Evolutionary conservation across 2,329 filamentous ascomycete genomes (phyloP).

Genomic region (Biscogniauxia marginata): DNA sequence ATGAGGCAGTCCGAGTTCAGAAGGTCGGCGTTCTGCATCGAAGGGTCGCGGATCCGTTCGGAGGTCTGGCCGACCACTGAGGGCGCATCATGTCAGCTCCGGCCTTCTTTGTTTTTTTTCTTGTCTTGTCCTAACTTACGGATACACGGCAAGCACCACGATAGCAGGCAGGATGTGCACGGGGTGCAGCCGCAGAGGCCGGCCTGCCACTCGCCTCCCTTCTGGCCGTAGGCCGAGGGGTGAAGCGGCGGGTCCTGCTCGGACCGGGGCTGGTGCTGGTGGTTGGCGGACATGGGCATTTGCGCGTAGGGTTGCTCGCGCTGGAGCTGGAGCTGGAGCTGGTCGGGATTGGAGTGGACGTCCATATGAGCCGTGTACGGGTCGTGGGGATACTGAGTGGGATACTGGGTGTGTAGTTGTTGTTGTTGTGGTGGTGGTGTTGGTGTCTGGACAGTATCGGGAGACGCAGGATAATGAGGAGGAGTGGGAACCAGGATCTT

Average conservation of each 20-base stretch:
- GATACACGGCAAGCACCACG: slow-evolving; percentile 32
- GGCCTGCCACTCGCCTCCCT: slow-evolving; percentile 30
- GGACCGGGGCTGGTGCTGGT: slow-evolving; percentile 1
- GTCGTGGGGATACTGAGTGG: background rate
- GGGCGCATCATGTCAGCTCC: slow-evolving; percentile 2
- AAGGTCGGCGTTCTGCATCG: slow-evolving; percentile 27
- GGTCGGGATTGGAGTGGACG: background rate
- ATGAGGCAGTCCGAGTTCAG: slow-evolving; percentile 32
- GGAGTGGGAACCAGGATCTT: slow-evolving; percentile 1
- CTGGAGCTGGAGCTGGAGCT: background rate
- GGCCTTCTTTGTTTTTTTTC: too few relatives aligned
- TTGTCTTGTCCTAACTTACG: slow-evolving; percentile 16
- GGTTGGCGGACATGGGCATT: slow-evolving; percentile 6
- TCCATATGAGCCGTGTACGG: background rate
- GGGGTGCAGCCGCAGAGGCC: slow-evolving; percentile 31
- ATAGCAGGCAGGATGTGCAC: slow-evolving; percentile 28
- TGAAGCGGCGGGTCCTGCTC: slow-evolving; percentile 3
- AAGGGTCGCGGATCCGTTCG: slow-evolving; percentile 31
- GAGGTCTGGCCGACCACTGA: slow-evolving; percentile 33
- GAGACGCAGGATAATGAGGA: background rate
- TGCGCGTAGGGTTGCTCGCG: slow-evolving; percentile 10
- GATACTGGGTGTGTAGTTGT: background rate
- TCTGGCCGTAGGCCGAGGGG: slow-evolving; percentile 21
- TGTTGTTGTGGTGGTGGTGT: background rate
- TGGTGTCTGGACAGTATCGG: background rate